Conservation (phyloP, 2,329 filamentous ascomycete genomes). For the Alternaria sp. region DNA sequence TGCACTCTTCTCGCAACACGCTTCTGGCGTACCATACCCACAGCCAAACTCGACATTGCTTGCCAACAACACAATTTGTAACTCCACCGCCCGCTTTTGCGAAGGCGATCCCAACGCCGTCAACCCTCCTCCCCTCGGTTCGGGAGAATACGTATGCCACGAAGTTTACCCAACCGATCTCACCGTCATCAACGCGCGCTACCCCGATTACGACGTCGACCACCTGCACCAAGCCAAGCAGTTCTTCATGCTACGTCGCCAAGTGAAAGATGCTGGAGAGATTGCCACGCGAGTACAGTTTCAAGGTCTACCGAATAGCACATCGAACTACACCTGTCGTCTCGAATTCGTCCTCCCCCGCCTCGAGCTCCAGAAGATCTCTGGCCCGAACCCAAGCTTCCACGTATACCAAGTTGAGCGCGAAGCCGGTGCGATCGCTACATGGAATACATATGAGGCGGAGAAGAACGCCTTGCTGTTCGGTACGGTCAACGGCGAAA, state of each 20-base stretch:
- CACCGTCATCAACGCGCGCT: conserved; percentile 35
- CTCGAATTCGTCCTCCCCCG: conserved; percentile 37
- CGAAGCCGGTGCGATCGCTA: conserved; percentile 17
- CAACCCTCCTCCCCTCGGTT: background rate
- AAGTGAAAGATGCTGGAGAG: conserved; percentile 25
- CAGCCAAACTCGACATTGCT: conserved; percentile 12
- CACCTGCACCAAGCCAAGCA: conserved; percentile 24
- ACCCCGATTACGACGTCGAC: conserved; percentile 25
- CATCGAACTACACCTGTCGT: conserved; percentile 25
- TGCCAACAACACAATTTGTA: conserved; percentile 10
- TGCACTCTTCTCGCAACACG: conserved; percentile 8
- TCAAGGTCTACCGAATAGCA: conserved; percentile 3
- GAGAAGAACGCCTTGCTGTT: conserved; percentile 16
- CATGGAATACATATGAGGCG: conserved; percentile 30
- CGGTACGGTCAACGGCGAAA: conserved; percentile 31
- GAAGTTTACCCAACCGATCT: conserved; percentile 30
- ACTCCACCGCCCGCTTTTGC: conserved; percentile 1
- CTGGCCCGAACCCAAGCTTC: conserved; percentile 32
- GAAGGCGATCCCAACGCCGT: background rate
- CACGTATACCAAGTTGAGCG: conserved; percentile 32
- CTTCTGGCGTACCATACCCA: conserved; percentile 17
- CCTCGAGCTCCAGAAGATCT: conserved; percentile 13
- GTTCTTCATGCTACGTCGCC: conserved; percentile 41
- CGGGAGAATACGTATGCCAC: conserved; percentile 22
- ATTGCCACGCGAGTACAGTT: conserved; percentile 38